phyloP scores from a whole-genome alignment of 106 monocot species.

The Ottelia alismoides region DNA sequence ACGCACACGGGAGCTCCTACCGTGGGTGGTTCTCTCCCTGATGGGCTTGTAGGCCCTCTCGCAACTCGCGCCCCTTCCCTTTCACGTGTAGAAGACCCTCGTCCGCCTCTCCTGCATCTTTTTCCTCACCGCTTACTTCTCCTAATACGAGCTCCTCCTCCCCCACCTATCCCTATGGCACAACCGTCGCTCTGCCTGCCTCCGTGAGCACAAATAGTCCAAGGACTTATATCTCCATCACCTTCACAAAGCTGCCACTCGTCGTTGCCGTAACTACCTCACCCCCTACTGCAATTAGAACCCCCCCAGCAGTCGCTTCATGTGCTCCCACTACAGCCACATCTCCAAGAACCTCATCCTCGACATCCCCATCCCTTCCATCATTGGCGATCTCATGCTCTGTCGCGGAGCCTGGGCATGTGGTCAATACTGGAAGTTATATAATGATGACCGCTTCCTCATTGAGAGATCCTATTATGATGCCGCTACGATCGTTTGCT shows the following conservation, averaged over 20 bases:
- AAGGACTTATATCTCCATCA: conserved; percentile 49
- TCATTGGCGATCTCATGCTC: conserved; percentile 16
- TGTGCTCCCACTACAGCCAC: conserved; percentile 66
- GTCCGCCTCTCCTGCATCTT: conserved; percentile 46
- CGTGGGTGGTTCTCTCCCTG: conserved; percentile 52
- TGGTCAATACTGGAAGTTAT: conserved; percentile 11
- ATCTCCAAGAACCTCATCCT: conserved; percentile 49
- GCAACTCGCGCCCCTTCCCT: conserved; percentile 33
- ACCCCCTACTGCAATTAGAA: conserved; percentile 55
- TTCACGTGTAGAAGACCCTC: conserved; percentile 50
- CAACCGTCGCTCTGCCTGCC: conserved; percentile 36
- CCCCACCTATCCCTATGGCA: conserved; percentile 45
- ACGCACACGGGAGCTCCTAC: conserved; percentile 46
- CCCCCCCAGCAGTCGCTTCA: conserved; percentile 46
- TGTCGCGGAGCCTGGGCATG: conserved; percentile 8
- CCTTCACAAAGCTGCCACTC: conserved; percentile 41
- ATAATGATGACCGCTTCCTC: conserved; percentile 11
- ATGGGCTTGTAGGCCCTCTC: conserved; percentile 46
- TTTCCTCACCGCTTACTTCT: conserved; percentile 42
- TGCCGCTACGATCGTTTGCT: conserved; percentile 8
- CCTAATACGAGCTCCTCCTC: conserved; percentile 57
- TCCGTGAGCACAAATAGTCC: conserved; percentile 30
- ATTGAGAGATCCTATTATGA: conserved; percentile 26
- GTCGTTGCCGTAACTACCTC: conserved; percentile 59
- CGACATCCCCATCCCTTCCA: conserved; percentile 32